Conservation (phyloP, 139 green algal genomes). For the Haematococcus sp. region DNA sequence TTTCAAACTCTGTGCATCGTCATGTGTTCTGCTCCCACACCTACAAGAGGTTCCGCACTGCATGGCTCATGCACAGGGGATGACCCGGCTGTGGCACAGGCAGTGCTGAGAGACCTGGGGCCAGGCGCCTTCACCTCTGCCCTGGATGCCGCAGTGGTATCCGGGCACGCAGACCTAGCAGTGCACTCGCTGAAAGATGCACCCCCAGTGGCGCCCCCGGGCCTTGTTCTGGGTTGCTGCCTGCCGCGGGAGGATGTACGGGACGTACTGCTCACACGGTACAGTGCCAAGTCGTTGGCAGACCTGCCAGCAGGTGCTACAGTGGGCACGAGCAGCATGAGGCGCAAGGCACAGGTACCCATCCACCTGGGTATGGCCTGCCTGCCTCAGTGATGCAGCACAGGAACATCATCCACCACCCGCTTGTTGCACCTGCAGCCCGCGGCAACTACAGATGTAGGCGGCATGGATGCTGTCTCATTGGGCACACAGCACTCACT, state of each 20-base stretch:
- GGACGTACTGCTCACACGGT: constrained; percentile 13
- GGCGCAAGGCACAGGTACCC: constrained; percentile 20
- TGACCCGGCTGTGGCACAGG: too few relatives aligned
- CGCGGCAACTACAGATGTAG: too few relatives aligned
- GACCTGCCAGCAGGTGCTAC: constrained; percentile 11
- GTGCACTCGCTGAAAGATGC: constrained; percentile 30
- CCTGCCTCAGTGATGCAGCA: too few relatives aligned
- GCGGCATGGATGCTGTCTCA: too few relatives aligned
- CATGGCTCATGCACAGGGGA: too few relatives aligned
- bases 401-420: too few relatives aligned
- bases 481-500: too few relatives aligned
- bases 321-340: constrained; percentile 33
- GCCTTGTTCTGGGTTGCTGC: constrained; percentile 26
- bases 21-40: too few relatives aligned
- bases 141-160: neutral
- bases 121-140: constrained; percentile 20
- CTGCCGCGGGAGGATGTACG: constrained; percentile 25
- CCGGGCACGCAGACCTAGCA: neutral
- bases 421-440: too few relatives aligned
- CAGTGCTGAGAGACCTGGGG: constrained; percentile 4
- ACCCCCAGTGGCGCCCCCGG: neutral
- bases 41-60: too few relatives aligned
- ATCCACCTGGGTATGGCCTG: neutral
- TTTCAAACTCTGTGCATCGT: too few relatives aligned
- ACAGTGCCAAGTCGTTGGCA: neutral